These are phyloP conservation scores for Chrysochromulina tobinii DNA, from an alignment of 78 protist genomes.

Conservation along the genomic window DNA sequence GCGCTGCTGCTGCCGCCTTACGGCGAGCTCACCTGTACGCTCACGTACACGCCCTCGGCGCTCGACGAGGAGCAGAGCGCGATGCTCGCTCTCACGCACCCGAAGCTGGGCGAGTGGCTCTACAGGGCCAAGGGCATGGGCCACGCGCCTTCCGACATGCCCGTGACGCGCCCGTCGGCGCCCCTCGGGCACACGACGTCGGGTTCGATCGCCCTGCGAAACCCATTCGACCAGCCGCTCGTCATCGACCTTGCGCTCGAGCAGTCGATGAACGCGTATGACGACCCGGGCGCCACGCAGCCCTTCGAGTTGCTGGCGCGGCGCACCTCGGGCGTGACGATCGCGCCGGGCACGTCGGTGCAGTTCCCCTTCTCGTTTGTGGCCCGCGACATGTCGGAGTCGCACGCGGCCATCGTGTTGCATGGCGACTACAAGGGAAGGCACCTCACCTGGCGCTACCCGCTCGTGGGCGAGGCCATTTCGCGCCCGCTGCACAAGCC, in stretches of 20 bases:
- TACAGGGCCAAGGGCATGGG: neutral
- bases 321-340: neutral
- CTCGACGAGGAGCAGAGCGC: neutral
- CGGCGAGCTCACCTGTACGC: neutral
- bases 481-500: neutral
- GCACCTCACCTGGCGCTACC: neutral
- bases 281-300: neutral
- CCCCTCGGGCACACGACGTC: neutral
- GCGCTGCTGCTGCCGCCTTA: neutral
- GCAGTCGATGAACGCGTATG: neutral
- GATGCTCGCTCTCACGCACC: neutral
- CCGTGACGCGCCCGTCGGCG: neutral
- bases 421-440: neutral
- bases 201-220: neutral
- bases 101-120: neutral
- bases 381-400: conserved; percentile 11
- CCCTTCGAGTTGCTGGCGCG: neutral
- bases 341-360: neutral
- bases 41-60: conserved; percentile 15
- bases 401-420: neutral
- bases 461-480: conserved; percentile 8
- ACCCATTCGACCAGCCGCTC: neutral
- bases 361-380: neutral
- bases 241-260: too few relatives aligned
- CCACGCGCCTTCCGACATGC: neutral